Percentiles rank a stretch among this genome's conserved stretches.
phyloP scores from a whole-genome alignment of 2,329 filamentous ascomycete species.

The Fusarium zealandicum region DNA sequence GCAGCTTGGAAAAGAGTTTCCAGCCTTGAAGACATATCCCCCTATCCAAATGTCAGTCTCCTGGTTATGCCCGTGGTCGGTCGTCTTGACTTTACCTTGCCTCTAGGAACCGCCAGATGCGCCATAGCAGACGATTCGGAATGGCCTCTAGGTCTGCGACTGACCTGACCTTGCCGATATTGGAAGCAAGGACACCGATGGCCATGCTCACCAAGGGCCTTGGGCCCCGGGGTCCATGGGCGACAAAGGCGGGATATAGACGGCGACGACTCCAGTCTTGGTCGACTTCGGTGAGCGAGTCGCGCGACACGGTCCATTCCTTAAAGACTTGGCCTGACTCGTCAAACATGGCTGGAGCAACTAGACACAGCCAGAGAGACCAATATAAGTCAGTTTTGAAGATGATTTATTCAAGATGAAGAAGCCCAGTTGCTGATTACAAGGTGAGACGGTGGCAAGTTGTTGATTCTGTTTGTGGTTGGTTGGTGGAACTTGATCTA shows the following conservation, averaged over 20 bases:
- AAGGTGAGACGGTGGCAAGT: conserved; percentile 15
- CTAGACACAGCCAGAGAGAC: not conserved
- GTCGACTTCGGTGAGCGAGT: conserved; percentile 33
- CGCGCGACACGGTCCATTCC: conserved; percentile 48
- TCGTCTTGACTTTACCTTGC: conserved; percentile 45
- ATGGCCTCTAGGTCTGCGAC: conserved; percentile 45
- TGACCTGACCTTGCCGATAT: conserved; percentile 46
- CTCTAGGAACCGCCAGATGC: conserved; percentile 51
- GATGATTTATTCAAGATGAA: not conserved
- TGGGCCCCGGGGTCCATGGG: conserved; percentile 43
- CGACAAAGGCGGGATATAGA: conserved; percentile 40
- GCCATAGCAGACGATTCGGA: conserved; percentile 47
- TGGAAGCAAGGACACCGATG: conserved; percentile 48
- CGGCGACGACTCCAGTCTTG: conserved; percentile 47
- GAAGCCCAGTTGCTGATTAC: conserved; percentile 1
- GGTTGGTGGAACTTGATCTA: conserved; percentile 7
- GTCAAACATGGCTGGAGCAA: conserved; percentile 44
- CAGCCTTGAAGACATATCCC: conserved; percentile 51
- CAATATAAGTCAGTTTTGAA: not conserved
- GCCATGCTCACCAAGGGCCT: conserved; percentile 51
- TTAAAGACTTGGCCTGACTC: conserved; percentile 47
- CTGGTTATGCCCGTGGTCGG: not conserved
- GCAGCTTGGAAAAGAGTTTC: conserved; percentile 49
- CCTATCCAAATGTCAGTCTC: conserved; percentile 29
- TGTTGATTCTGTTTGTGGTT: conserved; percentile 2